Base-by-base conservation (phyloP, 1,284 basidiomycete genomes). In the Ganoderma sinense region DNA sequence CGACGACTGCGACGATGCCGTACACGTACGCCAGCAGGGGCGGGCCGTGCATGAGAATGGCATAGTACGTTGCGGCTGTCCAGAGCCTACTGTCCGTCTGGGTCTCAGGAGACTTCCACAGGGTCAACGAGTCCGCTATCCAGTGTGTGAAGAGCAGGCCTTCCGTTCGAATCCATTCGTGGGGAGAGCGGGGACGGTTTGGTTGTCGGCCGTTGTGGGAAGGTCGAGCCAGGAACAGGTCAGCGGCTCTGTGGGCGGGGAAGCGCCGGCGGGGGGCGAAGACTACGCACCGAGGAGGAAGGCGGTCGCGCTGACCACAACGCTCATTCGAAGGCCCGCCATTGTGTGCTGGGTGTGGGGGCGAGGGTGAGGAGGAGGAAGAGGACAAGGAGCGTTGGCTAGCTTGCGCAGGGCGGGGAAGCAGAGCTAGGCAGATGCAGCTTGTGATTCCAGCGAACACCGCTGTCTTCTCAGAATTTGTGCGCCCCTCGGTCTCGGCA, bases 81-180 rank as follows among this genome's bases (percentile, higher is more conserved):
- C 92, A 93, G 16, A 95, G 85, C 74, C 92, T 88, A 69, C 89
- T 88, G 75, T 94, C 92, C 13, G 92, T 79, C 72, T 80, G 77
- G 40, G 74, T 93, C 73, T 92, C 85, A 62, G 93, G 92, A 14
- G 91, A 88, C 82, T 93, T 94, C 93, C 94, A 95, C 55, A 95
- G 84, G 41, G 93, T 94, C 65, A 94, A 82, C 11, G 92, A 94
- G 83, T 95, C 93, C 40, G 93, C 93, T 74, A 94, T 94, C 94
- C 94, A 95, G 78, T 95, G 91, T 26, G 92, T 94, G 78, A 94
- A 94, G 6, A 95, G 84, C 63, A 91, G 84, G 64, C 93, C 93
- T 94, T 79, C 18, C 56, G 39, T 26, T 61, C 0, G 23, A 41
- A 26, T 40, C 23, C 59, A 29, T 23, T 23, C 11, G 58, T 26